Percentiles rank a stretch among this genome's conserved stretches.
Evolutionary conservation across 2,329 filamentous ascomycete genomes (phyloP).

Genomic region (Myriosclerotinia duriaeana): DNA sequence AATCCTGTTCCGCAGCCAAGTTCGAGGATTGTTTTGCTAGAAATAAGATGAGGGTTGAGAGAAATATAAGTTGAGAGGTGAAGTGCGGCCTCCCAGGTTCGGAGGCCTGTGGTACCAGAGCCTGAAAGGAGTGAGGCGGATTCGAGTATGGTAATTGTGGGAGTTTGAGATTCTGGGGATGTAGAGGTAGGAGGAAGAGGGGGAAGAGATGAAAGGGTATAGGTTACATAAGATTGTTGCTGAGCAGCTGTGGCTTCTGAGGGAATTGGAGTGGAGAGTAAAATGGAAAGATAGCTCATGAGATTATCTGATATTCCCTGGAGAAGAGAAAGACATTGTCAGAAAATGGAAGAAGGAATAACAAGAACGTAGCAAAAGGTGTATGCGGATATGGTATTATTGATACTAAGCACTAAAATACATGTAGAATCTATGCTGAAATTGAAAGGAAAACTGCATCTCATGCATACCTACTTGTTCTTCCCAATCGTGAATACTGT

Average conservation of each 20-base stretch:
- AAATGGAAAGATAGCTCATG: conserved; percentile 64
- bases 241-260: conserved; percentile 66
- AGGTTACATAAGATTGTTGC: conserved; percentile 73
- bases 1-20: conserved; percentile 77
- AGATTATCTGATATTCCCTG: conserved; percentile 84
- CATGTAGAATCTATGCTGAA: conserved; percentile 17
- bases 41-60: conserved; percentile 42
- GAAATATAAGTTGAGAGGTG: conserved; percentile 70
- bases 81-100: conserved; percentile 80
- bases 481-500: conserved; percentile 76
- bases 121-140: conserved; percentile 67
- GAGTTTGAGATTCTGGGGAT: not conserved
- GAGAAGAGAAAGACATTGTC: conserved; percentile 32
- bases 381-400: not conserved
- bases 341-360: conserved; percentile 26
- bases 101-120: conserved; percentile 70
- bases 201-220: conserved; percentile 44
- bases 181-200: not conserved
- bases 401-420: not conserved
- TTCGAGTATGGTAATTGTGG: conserved; percentile 64
- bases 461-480: conserved; percentile 68
- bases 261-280: conserved; percentile 64
- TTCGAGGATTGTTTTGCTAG: conserved; percentile 63
- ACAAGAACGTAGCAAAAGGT: not conserved
- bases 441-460: conserved; percentile 24